These are phyloP conservation scores for Rhexocercosporidium sp. DNA, from an alignment of 2,329 filamentous ascomycete species.

Conservation along the genomic window DNA sequence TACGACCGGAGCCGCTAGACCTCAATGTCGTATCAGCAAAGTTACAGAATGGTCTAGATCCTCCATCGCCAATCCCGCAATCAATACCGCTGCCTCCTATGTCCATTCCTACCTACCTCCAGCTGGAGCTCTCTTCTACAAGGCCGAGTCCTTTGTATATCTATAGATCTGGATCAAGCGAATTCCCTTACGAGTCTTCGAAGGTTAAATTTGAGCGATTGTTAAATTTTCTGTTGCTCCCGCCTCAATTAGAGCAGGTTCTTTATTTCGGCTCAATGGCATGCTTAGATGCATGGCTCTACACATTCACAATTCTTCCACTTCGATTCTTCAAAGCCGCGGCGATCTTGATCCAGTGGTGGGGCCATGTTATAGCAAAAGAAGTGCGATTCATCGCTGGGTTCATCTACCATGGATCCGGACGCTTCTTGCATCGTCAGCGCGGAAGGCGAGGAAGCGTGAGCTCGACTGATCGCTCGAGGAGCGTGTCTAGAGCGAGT, in stretches of 20 bases:
- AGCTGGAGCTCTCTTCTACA: conserved; percentile 67
- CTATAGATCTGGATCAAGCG: conserved; percentile 59
- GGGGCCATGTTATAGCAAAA: conserved; percentile 71
- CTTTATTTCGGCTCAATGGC: conserved; percentile 88
- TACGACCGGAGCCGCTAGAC: conserved; percentile 38
- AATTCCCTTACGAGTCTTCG: conserved; percentile 86
- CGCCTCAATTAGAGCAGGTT: conserved; percentile 80
- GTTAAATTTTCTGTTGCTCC: conserved; percentile 84
- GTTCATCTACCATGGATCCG: conserved; percentile 81
- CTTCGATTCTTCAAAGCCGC: conserved; percentile 85
- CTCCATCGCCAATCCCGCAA: conserved; percentile 50
- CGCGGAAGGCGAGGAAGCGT: conserved; percentile 53
- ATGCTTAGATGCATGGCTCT: conserved; percentile 94
- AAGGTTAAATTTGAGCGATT: conserved; percentile 90
- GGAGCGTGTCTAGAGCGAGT: conserved; percentile 38
- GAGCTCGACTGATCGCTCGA: conserved; percentile 34
- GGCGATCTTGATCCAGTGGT: conserved; percentile 78
- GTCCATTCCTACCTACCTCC: conserved; percentile 68
- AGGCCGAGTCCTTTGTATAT: conserved; percentile 70
- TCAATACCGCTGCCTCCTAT: conserved; percentile 68
- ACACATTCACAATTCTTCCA: conserved; percentile 94
- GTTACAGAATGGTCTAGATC: conserved; percentile 16
- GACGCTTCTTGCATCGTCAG: conserved; percentile 71
- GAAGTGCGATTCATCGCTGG: conserved; percentile 74
- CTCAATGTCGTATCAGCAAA: conserved; percentile 30